Conservation (phyloP, 176 grass and related monocot genomes). For the Tuctoria greenei region DNA sequence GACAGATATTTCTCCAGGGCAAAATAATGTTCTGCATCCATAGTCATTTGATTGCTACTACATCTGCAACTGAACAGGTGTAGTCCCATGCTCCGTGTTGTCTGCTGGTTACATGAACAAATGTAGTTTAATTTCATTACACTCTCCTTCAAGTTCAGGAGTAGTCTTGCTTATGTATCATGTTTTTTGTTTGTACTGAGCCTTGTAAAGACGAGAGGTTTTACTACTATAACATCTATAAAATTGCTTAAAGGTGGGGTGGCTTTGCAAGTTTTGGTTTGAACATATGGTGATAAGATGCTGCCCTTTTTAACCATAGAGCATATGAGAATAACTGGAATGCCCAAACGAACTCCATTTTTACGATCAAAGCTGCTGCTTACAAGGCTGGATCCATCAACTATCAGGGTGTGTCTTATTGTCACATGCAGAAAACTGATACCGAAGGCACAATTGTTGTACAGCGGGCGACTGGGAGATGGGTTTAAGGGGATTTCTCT, state of each 20-base stretch:
- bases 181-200: neutral
- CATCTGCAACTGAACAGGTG: conserved; percentile 2
- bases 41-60: conserved; percentile 27
- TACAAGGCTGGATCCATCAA: neutral
- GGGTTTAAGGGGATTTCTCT: too few species aligned
- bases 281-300: neutral
- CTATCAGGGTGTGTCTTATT: neutral
- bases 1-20: conserved; percentile 47
- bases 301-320: neutral
- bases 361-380: too few species aligned
- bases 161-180: conserved; percentile 12
- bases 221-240: neutral
- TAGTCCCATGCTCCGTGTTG: neutral
- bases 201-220: neutral
- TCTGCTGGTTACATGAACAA: neutral
- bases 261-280: neutral
- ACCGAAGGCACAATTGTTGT: neutral
- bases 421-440: conserved; percentile 2
- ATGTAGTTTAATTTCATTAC: conserved; percentile 2
- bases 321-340: neutral
- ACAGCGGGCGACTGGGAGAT: too few species aligned
- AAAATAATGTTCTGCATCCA: conserved; percentile 71
- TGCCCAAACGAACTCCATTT: neutral
- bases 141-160: conserved; percentile 25
- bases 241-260: neutral